These are phyloP conservation scores for Teratosphaeria zuluensis DNA, from an alignment of 2,329 filamentous ascomycete species.

Conservation along the genomic window DNA sequence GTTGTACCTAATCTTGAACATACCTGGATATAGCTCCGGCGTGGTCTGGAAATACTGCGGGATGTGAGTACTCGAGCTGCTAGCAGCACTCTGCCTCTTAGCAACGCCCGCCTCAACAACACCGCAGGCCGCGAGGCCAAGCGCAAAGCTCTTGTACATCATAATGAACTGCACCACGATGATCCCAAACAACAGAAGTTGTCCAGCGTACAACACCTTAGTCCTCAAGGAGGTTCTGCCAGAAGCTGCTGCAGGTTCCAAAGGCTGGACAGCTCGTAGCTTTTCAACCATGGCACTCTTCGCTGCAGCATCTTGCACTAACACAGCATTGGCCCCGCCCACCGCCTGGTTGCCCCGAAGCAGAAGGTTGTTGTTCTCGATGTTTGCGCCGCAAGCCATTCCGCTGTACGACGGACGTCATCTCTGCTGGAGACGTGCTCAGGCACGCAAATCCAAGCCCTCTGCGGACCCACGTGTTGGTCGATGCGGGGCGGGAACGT, in stretches of 20 bases:
- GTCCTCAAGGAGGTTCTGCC: background rate
- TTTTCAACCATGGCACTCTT: background rate
- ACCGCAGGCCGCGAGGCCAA: constrained; percentile 16
- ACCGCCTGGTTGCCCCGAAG: background rate
- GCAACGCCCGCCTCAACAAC: constrained; percentile 15
- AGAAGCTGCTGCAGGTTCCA: background rate
- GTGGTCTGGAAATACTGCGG: constrained; percentile 56
- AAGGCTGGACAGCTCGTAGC: background rate
- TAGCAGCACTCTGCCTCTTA: constrained; percentile 9
- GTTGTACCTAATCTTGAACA: background rate
- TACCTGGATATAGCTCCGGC: constrained; percentile 37
- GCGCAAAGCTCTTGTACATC: constrained; percentile 23
- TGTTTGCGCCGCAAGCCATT: background rate
- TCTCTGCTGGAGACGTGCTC: background rate
- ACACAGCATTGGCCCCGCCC: background rate
- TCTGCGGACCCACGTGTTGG: background rate
- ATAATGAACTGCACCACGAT: constrained; percentile 20
- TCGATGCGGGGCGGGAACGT: background rate
- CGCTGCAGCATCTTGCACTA: background rate
- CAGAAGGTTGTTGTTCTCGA: background rate
- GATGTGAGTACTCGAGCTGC: constrained; percentile 21
- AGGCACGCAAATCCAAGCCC: background rate
- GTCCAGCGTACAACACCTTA: constrained; percentile 5
- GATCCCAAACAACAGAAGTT: constrained; percentile 18
- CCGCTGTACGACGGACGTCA: background rate